Base-by-base conservation (phyloP, 805 yeast species). In the Torulaspora franciscae region DNA sequence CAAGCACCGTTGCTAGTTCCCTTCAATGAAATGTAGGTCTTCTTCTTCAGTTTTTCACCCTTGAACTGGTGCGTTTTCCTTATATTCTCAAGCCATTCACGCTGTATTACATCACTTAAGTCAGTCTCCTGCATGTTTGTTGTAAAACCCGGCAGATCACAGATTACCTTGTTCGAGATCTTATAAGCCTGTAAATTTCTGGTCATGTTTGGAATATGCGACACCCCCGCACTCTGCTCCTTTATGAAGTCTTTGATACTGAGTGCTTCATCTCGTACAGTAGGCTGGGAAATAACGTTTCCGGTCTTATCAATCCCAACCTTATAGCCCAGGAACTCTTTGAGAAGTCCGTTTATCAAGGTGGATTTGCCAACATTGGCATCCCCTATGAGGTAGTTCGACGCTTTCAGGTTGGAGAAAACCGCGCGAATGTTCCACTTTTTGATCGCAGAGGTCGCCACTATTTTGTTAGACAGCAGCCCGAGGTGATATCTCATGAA, bases 281-380 rank as follows among this genome's bases (percentile, higher is more conserved):
- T 15, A 9, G 13, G 33, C 33, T 30, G 49, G 9, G 38, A 33
- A 1, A 37, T 19, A 2, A 46, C 15, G 8, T 48, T 24, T 7
- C 51, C 55, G 11, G 43, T 32, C 7, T 37, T 30, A 34, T 51
- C 52, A 3, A 38, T 32, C 5, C 32, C 23, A 3, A 53, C 25
- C 38, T 58, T 61, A 23, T 32, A 29, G 2, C 64, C 64, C 10
- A 49, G 10, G 38, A 45, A 58, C 24, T 48, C 47, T 30, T 56
- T 52, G 73, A 75, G 48, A 14, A 83, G 50, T 14, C 78, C 56
- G 51, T 73, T 76, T 1, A 83, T 69, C 29, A 85, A 52, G 1
- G 83, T 71, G 2, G 87, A 79, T 58, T 85, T 85, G 0, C 95
- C 95, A 10, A 77, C 72, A 56, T 85, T 85, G 8, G 83, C 79